Percentiles rank a stretch among this genome's conserved stretches.
Evolutionary conservation across 2,329 filamentous ascomycete species (phyloP).

Genomic region (Monosporascus sp.): DNA sequence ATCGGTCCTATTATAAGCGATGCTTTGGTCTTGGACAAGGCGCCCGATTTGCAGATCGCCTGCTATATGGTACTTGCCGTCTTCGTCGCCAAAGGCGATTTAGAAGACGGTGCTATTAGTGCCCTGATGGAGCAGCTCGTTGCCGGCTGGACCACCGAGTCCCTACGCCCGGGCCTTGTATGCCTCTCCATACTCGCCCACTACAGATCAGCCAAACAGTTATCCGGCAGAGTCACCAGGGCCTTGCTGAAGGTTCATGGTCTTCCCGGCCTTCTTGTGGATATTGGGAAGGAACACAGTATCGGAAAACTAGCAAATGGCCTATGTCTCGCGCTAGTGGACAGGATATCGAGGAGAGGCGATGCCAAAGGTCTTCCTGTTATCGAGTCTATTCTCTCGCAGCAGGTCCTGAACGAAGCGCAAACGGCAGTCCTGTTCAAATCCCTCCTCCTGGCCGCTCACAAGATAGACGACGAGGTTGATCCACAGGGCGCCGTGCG

Average conservation of each 20-base stretch:
- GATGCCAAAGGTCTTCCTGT: conserved; percentile 51
- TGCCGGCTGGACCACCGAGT: conserved; percentile 69
- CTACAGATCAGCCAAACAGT: conserved; percentile 63
- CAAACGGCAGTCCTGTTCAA: conserved; percentile 63
- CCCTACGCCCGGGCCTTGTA: conserved; percentile 65
- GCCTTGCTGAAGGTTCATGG: conserved; percentile 59
- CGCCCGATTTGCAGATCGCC: conserved; percentile 74
- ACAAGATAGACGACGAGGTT: conserved; percentile 49
- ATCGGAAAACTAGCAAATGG: conserved; percentile 69
- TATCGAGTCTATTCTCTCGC: conserved; percentile 56
- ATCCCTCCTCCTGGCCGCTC: conserved; percentile 54
- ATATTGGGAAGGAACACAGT: conserved; percentile 58
- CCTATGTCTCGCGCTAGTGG: conserved; percentile 60
- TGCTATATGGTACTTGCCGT: conserved; percentile 90
- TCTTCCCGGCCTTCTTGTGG: conserved; percentile 52
- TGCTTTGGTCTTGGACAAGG: conserved; percentile 68
- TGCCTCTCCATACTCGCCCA: conserved; percentile 79
- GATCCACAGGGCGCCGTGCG: conserved; percentile 52
- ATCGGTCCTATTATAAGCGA: conserved; percentile 67
- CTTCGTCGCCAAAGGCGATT: conserved; percentile 72
- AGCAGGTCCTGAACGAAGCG: conserved; percentile 54
- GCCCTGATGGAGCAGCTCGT: conserved; percentile 87
- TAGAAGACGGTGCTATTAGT: conserved; percentile 75
- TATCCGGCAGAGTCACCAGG: conserved; percentile 66
- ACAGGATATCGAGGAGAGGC: conserved; percentile 55